Base-by-base conservation (phyloP, 371 early-diverging fungal species). In the Circinella umbellata region DNA sequence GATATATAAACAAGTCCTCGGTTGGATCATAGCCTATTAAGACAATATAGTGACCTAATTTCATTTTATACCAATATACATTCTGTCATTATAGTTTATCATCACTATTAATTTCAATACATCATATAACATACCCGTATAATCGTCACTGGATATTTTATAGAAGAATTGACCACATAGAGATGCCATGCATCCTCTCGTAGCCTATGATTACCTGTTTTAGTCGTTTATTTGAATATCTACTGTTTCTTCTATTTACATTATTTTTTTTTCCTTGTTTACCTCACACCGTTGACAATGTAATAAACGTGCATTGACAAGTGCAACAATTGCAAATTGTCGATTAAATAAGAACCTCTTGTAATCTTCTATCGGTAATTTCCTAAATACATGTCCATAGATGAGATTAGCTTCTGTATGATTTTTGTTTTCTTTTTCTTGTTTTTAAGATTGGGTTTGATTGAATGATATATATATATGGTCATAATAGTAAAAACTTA, bases 281-380 rank as follows among this genome's bases (percentile, higher is more conserved):
- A 83, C 86, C 73, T 76, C 72, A 71, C 92, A 92, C 39, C 79
- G 65, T 9, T 77, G 81, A 74, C 95, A 95, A 13, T 67, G 73
- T 27, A 95, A 73, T 53, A 83, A 60, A 0, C 84, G 78, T 37
- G 89, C 84, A 81, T 95, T 91, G 53, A 94, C 92, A 1, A 95
- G 82, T 10, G 93, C 77, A 35, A 95, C 82, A 61, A 91, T 86
- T 3, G 88, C 94, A 70, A 90, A 95, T 48, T 87, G 79, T 63
- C 85, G 87, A 57, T 89, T 88, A 53, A 87, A 84, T 46, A 95
- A 74, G 69, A 95, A 95, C 20, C 95, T 87, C 61, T 90, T 86
- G 70, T 92, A 89, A 72, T 94, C 94, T 59, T 93, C 90, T 70
- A 93, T 76, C 6, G 92, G 88, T 17, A 95, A 82, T 42, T 85